Conservation (phyloP, 352 stramenopile genomes). For the Pythium guiyangense region DNA sequence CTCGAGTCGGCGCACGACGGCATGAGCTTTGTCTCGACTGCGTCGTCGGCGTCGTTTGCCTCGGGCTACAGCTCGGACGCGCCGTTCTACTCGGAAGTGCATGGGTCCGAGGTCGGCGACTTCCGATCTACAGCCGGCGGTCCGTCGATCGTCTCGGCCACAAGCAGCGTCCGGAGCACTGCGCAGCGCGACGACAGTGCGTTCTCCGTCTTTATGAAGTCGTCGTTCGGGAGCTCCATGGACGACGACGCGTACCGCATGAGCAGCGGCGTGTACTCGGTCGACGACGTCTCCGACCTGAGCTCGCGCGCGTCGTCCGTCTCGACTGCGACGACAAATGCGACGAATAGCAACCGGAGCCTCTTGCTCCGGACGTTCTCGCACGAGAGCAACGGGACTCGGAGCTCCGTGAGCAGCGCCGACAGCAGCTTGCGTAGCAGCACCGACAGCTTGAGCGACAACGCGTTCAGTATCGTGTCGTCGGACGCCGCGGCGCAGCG, state of each 20-base stretch:
- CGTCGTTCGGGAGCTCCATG: slow-evolving; percentile 15
- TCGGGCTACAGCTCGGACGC: slow-evolving; percentile 1
- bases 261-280: slow-evolving; percentile 21
- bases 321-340: background rate
- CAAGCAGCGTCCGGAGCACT: slow-evolving; percentile 4
- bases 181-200: slow-evolving; percentile 26
- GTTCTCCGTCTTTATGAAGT: slow-evolving; percentile 34
- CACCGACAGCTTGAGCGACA: slow-evolving; percentile 16
- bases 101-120: slow-evolving; percentile 16
- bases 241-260: slow-evolving; percentile 16
- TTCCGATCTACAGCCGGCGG: slow-evolving; percentile 17
- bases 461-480: slow-evolving; percentile 16
- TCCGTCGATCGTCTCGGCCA: slow-evolving; percentile 5
- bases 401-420: background rate
- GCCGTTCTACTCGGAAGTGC: slow-evolving; percentile 4
- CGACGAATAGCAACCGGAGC: background rate
- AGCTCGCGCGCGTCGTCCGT: slow-evolving; percentile 19
- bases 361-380: background rate
- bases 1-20: slow-evolving; percentile 7
- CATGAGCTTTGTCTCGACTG: slow-evolving; percentile 11
- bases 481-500: slow-evolving; percentile 7
- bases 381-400: slow-evolving; percentile 13
- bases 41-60: slow-evolving; percentile 7
- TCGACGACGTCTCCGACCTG: slow-evolving; percentile 10
- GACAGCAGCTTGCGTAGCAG: slow-evolving; percentile 12